phyloP scores from a whole-genome alignment of 2,329 filamentous ascomycete species.

The Xylaria arbuscula region DNA sequence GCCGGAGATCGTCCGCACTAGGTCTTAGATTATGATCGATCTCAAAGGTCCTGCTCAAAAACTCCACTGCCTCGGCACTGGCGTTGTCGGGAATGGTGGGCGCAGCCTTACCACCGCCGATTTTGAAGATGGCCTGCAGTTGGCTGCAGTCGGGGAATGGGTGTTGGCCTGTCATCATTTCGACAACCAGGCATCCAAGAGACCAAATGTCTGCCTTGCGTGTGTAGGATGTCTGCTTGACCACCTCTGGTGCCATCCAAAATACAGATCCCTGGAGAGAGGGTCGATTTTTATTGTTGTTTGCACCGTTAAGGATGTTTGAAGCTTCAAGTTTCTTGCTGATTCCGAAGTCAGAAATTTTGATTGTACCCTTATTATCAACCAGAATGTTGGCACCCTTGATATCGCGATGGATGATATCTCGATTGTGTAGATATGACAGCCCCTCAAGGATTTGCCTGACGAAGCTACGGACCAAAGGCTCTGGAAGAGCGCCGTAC shows the following conservation, averaged over 20 bases:
- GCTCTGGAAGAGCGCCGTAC: conserved; percentile 93
- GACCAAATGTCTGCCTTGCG: conserved; percentile 99
- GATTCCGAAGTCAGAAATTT: conserved; percentile 99
- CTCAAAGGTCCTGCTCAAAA: conserved; percentile 91
- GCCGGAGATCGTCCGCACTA: conserved; percentile 88
- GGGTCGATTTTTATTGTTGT: conserved; percentile 74
- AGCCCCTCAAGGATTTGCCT: conserved; percentile 93
- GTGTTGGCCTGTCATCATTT: conserved; percentile 98
- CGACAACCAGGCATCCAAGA: conserved; percentile 93
- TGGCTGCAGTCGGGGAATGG: conserved; percentile 98
- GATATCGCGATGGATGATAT: conserved; percentile 99
- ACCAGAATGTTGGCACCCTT: conserved; percentile 99
- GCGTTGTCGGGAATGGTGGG: conserved; percentile 90
- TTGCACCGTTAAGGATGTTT: conserved; percentile 78
- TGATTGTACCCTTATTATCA: conserved; percentile 98
- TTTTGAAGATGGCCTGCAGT: conserved; percentile 98
- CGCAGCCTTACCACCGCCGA: conserved; percentile 86
- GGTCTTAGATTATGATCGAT: conserved; percentile 93
- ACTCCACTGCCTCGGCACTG: conserved; percentile 83
- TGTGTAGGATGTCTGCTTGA: conserved; percentile 97
- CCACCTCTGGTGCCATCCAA: conserved; percentile 99
- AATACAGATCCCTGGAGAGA: conserved; percentile 97
- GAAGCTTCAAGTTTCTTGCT: conserved; percentile 96
- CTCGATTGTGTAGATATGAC: conserved; percentile 90
- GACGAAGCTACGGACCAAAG: conserved; percentile 94